Evolutionary conservation across 306 rosid species (phyloP).

Genomic region (Fragaria iinumae): DNA sequence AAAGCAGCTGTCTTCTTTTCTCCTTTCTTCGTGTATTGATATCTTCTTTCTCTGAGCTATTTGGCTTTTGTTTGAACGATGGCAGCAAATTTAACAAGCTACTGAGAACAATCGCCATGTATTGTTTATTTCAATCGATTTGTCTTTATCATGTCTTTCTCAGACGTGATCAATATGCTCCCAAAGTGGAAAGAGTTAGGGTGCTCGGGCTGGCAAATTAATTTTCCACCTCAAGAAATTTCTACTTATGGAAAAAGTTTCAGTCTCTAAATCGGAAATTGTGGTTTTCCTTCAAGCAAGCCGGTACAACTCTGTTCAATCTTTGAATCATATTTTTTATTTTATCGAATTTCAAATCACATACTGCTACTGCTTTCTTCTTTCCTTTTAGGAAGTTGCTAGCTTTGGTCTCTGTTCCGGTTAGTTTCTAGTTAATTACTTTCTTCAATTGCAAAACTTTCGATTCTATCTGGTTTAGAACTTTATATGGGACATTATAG

Average conservation of each 20-base stretch:
- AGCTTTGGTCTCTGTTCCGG: neutral
- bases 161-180: conserved; percentile 26
- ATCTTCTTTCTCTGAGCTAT: conserved; percentile 25
- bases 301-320: conserved; percentile 12
- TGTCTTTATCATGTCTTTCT: conserved; percentile 19
- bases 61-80: conserved; percentile 52
- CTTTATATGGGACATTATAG: neutral
- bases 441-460: conserved; percentile 1
- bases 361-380: too few species aligned
- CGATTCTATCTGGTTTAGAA: neutral
- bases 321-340: neutral
- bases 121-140: conserved; percentile 69
- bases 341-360: too few species aligned
- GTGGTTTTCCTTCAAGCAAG: conserved; percentile 61
- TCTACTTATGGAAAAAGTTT: conserved; percentile 44
- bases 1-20: conserved; percentile 18
- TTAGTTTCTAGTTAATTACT: neutral
- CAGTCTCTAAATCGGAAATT: conserved; percentile 38
- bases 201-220: conserved; percentile 42
- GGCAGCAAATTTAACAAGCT: conserved; percentile 50
- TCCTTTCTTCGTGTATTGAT: conserved; percentile 19
- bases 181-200: conserved; percentile 42
- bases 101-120: conserved; percentile 55
- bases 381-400: neutral
- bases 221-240: conserved; percentile 59